These are phyloP conservation scores for Peronosclerospora sorghi DNA, from an alignment of 352 stramenopile species.

Conservation along the genomic window DNA sequence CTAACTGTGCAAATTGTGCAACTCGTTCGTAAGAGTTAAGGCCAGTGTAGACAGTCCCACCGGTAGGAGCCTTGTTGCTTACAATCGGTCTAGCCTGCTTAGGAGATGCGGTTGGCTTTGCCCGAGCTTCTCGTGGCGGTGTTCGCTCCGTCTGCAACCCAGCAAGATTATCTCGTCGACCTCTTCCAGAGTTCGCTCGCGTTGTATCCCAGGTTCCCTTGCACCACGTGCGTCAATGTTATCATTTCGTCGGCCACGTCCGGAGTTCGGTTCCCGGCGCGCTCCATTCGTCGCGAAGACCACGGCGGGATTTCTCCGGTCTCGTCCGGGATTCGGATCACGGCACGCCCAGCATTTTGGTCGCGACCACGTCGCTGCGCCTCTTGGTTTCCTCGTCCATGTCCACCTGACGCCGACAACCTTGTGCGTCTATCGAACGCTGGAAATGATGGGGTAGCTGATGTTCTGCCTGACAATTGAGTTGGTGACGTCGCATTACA, in stretches of 20 bases:
- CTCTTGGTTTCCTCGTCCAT: neutral
- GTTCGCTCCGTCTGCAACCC: constrained; percentile 7
- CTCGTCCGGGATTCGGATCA: constrained; percentile 7
- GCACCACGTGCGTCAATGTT: constrained; percentile 6
- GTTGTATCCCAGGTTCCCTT: constrained; percentile 2
- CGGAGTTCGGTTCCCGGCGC: constrained; percentile 7
- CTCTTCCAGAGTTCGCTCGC: constrained; percentile 10
- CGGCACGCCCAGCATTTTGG: constrained; percentile 1
- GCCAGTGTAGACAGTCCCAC: constrained; percentile 20
- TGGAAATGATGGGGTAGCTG: constrained; percentile 18
- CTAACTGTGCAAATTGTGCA: constrained; percentile 20
- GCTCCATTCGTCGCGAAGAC: neutral
- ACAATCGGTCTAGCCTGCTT: constrained; percentile 2
- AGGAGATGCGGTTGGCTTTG: constrained; percentile 10
- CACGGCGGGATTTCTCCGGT: neutral
- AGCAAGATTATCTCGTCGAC: constrained; percentile 2
- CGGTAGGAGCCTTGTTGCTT: constrained; percentile 5
- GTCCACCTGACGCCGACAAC: constrained; percentile 3
- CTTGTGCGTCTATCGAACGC: constrained; percentile 20
- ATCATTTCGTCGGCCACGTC: constrained; percentile 2
- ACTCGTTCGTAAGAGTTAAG: constrained; percentile 17
- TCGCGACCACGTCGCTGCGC: constrained; percentile 2
- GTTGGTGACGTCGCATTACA: constrained; percentile 14
- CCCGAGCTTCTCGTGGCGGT: neutral
- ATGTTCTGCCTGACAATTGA: constrained; percentile 13